A percentile compares a stretch with the other conserved stretches of the same genome.
Conservation (phyloP, 202 grass and related monocot species). For the Elaeis oleifera region DNA sequence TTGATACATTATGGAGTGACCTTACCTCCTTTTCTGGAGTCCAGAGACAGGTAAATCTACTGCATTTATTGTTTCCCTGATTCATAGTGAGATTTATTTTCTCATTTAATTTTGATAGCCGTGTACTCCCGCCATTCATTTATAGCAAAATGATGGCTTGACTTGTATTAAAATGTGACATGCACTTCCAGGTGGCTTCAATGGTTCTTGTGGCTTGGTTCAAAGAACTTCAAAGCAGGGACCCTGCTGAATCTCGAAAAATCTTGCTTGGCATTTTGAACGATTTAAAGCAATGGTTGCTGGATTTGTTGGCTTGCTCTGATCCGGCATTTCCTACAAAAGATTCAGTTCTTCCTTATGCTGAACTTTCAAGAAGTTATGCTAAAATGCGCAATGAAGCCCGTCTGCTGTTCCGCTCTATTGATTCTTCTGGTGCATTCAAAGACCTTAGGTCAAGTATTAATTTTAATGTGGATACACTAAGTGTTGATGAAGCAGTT, state of each 20-base stretch:
- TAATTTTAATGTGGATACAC: constrained; percentile 42
- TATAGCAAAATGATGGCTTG: neutral
- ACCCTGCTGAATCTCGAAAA: constrained; percentile 28
- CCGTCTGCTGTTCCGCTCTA: constrained; percentile 41
- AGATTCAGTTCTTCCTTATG: constrained; percentile 64
- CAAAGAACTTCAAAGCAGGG: constrained; percentile 69
- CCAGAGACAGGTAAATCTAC: constrained; percentile 68
- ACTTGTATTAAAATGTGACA: constrained; percentile 12
- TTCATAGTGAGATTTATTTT: no score
- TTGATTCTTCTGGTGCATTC: constrained; percentile 53
- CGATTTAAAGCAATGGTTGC: constrained; percentile 64
- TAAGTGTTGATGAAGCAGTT: constrained; percentile 73
- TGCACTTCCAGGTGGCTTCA: constrained; percentile 58
- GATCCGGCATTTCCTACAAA: constrained; percentile 93
- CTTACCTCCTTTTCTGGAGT: constrained; percentile 80
- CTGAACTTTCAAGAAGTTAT: constrained; percentile 92
- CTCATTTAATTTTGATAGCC: no score
- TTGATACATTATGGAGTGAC: constrained; percentile 53
- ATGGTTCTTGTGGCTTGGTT: constrained; percentile 94
- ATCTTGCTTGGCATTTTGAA: constrained; percentile 49
- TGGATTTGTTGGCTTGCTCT: constrained; percentile 76
- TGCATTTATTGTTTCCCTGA: no score
- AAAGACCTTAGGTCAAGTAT: constrained; percentile 47
- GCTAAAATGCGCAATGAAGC: constrained; percentile 81
- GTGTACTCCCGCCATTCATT: no score